Conservation (phyloP, 139 green algal species). For the Ostreobium quekettii region DNA sequence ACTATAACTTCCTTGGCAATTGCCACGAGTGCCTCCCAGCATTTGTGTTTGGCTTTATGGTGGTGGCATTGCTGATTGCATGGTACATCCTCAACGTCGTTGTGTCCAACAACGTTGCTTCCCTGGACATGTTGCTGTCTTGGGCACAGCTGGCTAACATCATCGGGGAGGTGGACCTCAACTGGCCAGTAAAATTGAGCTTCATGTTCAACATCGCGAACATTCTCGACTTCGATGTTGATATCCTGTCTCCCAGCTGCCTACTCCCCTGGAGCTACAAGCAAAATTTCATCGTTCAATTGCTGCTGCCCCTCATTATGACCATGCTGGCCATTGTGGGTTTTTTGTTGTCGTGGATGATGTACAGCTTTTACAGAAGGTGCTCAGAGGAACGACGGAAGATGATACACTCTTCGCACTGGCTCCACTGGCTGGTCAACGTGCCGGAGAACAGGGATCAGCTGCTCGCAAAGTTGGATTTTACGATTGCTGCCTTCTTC, state of each 20-base stretch:
- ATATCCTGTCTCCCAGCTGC: not conserved
- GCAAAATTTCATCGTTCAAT: not conserved
- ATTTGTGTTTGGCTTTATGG: not conserved
- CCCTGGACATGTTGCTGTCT: not conserved
- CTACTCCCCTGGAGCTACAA: not conserved
- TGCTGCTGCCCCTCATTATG: not conserved
- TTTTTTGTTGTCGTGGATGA: too few relatives aligned
- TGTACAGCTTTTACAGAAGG: too few relatives aligned
- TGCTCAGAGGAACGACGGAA: too few relatives aligned
- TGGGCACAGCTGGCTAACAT: not conserved
- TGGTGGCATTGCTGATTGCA: not conserved
- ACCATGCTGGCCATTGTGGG: not conserved
- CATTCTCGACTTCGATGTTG: not conserved
- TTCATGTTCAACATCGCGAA: not conserved
- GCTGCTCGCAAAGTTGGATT: not conserved
- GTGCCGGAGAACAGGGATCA: not conserved
- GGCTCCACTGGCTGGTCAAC: not conserved
- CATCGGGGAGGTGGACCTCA: not conserved
- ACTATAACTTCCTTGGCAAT: not conserved
- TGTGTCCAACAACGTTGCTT: not conserved
- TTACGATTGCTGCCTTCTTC: not conserved
- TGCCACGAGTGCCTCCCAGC: not conserved
- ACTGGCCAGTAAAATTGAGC: not conserved
- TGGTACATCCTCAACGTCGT: conserved; percentile 2
- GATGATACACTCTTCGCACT: not conserved